Evolutionary conservation across 306 rosid species (phyloP).

Genomic region (Cucurbita ficifolia): DNA sequence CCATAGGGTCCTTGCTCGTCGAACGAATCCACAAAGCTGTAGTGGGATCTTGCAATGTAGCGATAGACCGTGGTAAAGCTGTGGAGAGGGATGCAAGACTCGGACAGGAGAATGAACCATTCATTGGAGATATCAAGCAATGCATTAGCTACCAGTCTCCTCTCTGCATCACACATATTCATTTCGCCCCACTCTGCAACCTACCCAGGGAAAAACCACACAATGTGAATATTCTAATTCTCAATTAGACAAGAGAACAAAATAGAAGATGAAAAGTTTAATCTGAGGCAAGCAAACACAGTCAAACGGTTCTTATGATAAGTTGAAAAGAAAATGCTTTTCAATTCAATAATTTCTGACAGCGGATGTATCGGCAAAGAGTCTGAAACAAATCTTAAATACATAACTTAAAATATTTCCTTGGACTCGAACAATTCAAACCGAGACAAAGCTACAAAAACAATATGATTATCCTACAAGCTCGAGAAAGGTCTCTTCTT

Average conservation of each 20-base stretch:
- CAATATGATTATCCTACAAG: background rate
- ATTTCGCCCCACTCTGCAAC: conserved; percentile 92
- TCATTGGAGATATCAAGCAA: conserved; percentile 87
- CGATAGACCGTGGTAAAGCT: conserved; percentile 60
- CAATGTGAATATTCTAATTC: background rate
- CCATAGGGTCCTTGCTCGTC: conserved; percentile 90
- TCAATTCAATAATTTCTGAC: background rate
- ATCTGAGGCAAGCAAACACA: background rate
- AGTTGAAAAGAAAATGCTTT: background rate
- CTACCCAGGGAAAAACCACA: conserved; percentile 22
- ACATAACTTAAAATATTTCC: background rate
- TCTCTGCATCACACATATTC: conserved; percentile 95
- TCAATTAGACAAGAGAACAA: background rate
- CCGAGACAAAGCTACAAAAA: background rate
- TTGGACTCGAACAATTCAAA: background rate
- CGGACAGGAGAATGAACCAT: conserved; percentile 89
- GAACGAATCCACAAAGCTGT: conserved; percentile 77
- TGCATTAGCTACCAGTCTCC: conserved; percentile 90
- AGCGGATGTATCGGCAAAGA: background rate
- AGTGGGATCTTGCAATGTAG: conserved; percentile 58
- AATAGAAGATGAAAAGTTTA: background rate
- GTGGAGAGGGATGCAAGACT: conserved; percentile 86
- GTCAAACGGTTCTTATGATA: background rate
- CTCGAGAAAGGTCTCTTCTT: too few relatives aligned
- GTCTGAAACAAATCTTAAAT: background rate